These are phyloP conservation scores for Stephanodiscus minutulus DNA, from an alignment of 108 stramenopile genomes.

Conservation along the genomic window DNA sequence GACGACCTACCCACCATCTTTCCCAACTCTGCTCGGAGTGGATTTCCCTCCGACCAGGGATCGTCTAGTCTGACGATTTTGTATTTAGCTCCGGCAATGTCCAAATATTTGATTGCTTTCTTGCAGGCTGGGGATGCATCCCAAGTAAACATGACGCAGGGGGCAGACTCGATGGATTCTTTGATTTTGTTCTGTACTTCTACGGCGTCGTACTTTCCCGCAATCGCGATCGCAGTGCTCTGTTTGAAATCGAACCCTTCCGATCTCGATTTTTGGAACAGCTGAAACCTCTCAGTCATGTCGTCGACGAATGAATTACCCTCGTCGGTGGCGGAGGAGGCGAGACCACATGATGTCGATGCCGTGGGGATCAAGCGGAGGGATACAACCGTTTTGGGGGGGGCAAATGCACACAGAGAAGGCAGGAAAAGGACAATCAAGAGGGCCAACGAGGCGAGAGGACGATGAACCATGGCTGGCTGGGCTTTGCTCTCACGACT, in stretches of 20 bases:
- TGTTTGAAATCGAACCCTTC: conserved; percentile 62
- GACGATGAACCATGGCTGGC: conserved; percentile 1
- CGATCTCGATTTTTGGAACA: conserved; percentile 35
- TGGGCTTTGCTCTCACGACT: too few species aligned
- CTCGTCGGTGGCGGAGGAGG: conserved; percentile 15
- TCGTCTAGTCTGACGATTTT: conserved; percentile 70
- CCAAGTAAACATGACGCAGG: conserved; percentile 67
- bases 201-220: conserved; percentile 62
- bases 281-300: conserved; percentile 26
- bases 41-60: conserved; percentile 72
- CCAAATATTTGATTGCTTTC: conserved; percentile 63
- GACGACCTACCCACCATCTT: conserved; percentile 57
- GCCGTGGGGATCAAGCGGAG: not conserved
- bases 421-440: conserved; percentile 1
- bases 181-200: conserved; percentile 47
- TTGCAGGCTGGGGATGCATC: conserved; percentile 67
- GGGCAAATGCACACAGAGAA: not conserved
- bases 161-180: conserved; percentile 53
- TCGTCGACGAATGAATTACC: conserved; percentile 27
- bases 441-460: conserved; percentile 9
- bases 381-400: not conserved
- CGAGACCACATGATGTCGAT: conserved; percentile 9
- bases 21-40: conserved; percentile 67
- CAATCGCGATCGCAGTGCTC: conserved; percentile 53
- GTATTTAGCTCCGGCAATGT: conserved; percentile 48